Percentiles rank a stretch among this genome's conserved stretches.
These are phyloP conservation scores for Collybiopsis luxurians DNA, from an alignment of 768 basidiomycete species.

Conservation along the genomic window DNA sequence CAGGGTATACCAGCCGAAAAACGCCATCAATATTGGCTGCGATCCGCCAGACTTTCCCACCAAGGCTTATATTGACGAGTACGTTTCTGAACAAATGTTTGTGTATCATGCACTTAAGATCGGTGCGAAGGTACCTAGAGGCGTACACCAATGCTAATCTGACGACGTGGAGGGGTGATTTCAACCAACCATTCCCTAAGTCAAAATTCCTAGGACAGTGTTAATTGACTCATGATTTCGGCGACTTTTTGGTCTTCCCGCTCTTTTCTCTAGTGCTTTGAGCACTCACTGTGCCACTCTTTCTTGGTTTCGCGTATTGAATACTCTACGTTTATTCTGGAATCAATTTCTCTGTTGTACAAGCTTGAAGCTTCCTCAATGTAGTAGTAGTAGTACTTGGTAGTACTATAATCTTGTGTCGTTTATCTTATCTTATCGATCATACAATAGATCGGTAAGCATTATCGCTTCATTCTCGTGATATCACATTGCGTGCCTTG, in stretches of 20 bases:
- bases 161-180: conserved; percentile 72
- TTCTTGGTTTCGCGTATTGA: too few species aligned
- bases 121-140: conserved; percentile 54
- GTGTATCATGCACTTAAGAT: too few species aligned
- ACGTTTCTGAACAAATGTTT: too few species aligned
- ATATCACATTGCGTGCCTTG: too few species aligned
- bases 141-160: conserved; percentile 84
- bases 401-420: background rate
- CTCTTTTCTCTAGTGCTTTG: background rate
- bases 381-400: too few species aligned
- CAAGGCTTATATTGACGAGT: conserved; percentile 74
- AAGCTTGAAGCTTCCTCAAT: too few species aligned
- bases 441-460: too few species aligned
- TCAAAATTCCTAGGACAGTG: conserved; percentile 61
- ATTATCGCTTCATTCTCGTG: too few species aligned
- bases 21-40: conserved; percentile 77
- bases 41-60: conserved; percentile 82
- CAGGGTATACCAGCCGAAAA: conserved; percentile 81
- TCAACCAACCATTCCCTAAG: conserved; percentile 65
- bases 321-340: background rate
- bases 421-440: background rate
- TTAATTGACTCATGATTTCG: conserved; percentile 23
- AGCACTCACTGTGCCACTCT: background rate
- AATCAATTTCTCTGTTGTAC: background rate
- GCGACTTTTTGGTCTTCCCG: background rate